Conservation (phyloP, 1,139 yeast genomes). For the Meyerozyma carpophila region DNA sequence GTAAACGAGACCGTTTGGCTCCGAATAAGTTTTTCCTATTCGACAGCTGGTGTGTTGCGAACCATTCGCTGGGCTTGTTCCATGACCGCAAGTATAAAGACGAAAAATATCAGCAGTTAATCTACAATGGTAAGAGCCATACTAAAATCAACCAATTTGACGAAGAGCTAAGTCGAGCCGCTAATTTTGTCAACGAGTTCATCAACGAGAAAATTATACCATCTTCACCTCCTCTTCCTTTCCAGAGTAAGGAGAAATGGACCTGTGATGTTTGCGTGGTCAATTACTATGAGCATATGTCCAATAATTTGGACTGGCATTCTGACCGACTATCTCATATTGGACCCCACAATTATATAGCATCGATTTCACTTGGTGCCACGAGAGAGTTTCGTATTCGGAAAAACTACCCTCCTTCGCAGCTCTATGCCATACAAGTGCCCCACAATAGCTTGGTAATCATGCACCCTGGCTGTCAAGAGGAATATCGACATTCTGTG, state of each 20-base stretch:
- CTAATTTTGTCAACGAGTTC: constrained; percentile 34
- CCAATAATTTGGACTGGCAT: constrained; percentile 62
- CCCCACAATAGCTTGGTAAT: constrained; percentile 62
- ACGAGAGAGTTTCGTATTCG: constrained; percentile 60
- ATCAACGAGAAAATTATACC: constrained; percentile 33
- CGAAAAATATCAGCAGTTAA: constrained; percentile 14
- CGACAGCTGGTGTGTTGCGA: constrained; percentile 53
- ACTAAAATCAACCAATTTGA: constrained; percentile 23
- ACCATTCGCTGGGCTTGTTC: constrained; percentile 43
- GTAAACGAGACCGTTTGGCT: constrained; percentile 32
- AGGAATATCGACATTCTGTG: constrained; percentile 49
- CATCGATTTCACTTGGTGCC: constrained; percentile 61
- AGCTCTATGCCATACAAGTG: constrained; percentile 45
- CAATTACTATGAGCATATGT: constrained; percentile 46
- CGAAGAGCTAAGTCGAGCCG: constrained; percentile 34
- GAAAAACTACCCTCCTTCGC: constrained; percentile 23
- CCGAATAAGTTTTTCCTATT: constrained; percentile 50
- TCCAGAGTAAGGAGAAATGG: constrained; percentile 33
- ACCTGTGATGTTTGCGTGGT: constrained; percentile 47
- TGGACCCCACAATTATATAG: constrained; percentile 66
- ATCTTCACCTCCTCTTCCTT: constrained; percentile 21
- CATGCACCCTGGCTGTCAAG: constrained; percentile 79
- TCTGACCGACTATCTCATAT: constrained; percentile 64
- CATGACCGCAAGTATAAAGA: background rate
- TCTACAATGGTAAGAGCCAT: constrained; percentile 34